A percentile compares a stretch with the other conserved stretches of the same genome.
Evolutionary conservation across 225 moss, liverwort and hornwort genomes (phyloP).

Genomic region (Pleurozium schreberi): DNA sequence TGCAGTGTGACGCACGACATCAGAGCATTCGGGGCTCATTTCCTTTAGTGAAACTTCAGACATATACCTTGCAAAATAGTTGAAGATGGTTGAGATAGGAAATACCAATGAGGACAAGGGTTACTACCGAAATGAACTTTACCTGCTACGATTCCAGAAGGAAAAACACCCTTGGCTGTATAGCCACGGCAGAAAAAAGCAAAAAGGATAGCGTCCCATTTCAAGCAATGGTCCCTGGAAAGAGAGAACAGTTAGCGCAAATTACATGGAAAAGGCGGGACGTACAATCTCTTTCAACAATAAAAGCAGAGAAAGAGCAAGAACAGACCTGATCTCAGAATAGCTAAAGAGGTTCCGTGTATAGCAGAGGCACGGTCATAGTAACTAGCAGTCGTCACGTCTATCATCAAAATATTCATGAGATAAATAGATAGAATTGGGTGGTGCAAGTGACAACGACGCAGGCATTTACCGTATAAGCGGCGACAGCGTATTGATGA

Average conservation of each 20-base stretch:
- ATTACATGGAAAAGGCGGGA: neutral
- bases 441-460: neutral
- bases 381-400: neutral
- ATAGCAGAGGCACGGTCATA: neutral
- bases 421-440: neutral
- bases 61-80: neutral
- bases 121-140: neutral
- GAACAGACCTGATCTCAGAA: neutral
- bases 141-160: conserved; percentile 83
- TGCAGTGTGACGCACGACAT: neutral
- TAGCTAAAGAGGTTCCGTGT: neutral
- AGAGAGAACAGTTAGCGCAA: neutral
- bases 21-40: neutral
- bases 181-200: conserved; percentile 77
- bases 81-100: neutral
- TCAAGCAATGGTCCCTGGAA: conserved; percentile 81
- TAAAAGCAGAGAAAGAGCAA: neutral
- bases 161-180: conserved; percentile 67
- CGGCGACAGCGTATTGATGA: conserved; percentile 82
- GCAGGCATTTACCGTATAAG: conserved; percentile 57
- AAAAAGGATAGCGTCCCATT: conserved; percentile 67
- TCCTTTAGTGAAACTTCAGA: neutral
- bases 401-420: neutral
- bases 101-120: neutral
- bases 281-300: neutral